A percentile compares a stretch with the other conserved stretches of the same genome.
phyloP scores from a whole-genome alignment of 495 filamentous ascomycete species.

The Neurospora sp. region DNA sequence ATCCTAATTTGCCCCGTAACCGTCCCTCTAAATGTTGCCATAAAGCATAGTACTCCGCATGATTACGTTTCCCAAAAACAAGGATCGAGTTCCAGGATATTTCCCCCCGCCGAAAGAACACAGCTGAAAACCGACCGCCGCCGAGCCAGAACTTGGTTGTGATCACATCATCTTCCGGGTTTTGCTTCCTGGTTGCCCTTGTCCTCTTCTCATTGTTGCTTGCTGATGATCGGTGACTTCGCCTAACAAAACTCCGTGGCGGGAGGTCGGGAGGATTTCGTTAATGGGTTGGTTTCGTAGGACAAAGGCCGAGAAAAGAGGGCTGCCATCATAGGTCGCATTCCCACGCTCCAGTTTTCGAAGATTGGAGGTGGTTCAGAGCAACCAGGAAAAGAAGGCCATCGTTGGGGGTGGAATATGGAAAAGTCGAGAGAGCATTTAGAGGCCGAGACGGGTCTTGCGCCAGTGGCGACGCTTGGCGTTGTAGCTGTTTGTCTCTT shows the following conservation, averaged over 20 bases:
- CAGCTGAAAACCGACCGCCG: background rate
- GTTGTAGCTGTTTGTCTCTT: constrained; percentile 68
- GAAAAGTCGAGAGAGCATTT: constrained; percentile 34
- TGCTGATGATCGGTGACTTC: background rate
- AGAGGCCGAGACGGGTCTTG: constrained; percentile 98
- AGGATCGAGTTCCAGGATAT: background rate
- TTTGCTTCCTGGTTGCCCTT: background rate
- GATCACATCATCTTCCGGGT: background rate
- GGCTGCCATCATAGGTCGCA: background rate
- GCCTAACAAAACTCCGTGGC: background rate
- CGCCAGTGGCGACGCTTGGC: constrained; percentile 99
- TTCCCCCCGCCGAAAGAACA: background rate
- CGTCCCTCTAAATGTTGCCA: background rate
- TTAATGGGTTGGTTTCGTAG: background rate
- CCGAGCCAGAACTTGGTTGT: background rate
- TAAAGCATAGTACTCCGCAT: background rate
- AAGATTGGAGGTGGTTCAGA: background rate
- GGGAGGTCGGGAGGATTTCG: background rate
- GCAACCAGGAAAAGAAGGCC: constrained; percentile 8
- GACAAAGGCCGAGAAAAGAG: background rate
- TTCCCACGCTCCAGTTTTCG: background rate
- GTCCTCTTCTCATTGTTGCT: background rate
- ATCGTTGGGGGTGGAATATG: constrained; percentile 19
- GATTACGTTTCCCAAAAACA: background rate
- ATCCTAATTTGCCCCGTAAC: background rate